These are phyloP conservation scores for Chlamydomonas schloesseri DNA, from an alignment of 139 green algal genomes.

Conservation along the genomic window DNA sequence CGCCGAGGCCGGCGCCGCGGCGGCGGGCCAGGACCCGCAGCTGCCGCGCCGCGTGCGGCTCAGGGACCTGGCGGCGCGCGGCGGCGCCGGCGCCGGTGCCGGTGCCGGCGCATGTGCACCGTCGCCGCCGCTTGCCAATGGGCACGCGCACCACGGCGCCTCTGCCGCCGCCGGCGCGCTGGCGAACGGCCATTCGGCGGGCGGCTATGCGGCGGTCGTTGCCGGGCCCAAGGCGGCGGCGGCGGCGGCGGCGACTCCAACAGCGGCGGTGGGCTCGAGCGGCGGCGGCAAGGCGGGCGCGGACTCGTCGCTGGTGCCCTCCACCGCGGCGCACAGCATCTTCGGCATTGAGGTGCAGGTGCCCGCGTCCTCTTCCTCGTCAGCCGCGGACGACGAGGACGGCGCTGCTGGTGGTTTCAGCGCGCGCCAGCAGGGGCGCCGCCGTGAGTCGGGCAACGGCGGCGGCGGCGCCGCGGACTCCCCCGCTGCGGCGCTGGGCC, in stretches of 20 bases:
- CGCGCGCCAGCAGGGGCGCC: not conserved
- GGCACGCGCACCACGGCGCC: not conserved
- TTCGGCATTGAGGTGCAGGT: constrained; percentile 80
- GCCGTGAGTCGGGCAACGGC: not conserved
- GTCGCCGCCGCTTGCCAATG: not conserved
- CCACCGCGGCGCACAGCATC: constrained; percentile 65
- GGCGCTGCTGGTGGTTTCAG: constrained; percentile 15
- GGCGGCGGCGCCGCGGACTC: not conserved
- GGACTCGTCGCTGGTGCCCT: not conserved
- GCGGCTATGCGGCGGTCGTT: not conserved
- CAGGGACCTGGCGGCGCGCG: not conserved
- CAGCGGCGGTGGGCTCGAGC: not conserved
- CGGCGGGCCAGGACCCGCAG: constrained; percentile 60
- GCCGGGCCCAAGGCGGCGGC: not conserved
- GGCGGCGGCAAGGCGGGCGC: not conserved
- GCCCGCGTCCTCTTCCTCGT: not conserved
- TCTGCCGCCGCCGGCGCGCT: not conserved
- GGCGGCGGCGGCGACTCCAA: not conserved
- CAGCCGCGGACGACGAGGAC: constrained; percentile 22
- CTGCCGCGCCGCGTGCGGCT: constrained; percentile 63
- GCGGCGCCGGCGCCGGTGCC: not conserved
- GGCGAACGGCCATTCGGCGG: no score
- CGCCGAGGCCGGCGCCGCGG: constrained; percentile 55
- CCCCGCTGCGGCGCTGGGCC: not conserved
- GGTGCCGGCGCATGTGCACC: no score